Percentiles rank a stretch among this genome's conserved stretches.
Evolutionary conservation across 768 basidiomycete species (phyloP).

Genomic region (Tephrocybe sp.): DNA sequence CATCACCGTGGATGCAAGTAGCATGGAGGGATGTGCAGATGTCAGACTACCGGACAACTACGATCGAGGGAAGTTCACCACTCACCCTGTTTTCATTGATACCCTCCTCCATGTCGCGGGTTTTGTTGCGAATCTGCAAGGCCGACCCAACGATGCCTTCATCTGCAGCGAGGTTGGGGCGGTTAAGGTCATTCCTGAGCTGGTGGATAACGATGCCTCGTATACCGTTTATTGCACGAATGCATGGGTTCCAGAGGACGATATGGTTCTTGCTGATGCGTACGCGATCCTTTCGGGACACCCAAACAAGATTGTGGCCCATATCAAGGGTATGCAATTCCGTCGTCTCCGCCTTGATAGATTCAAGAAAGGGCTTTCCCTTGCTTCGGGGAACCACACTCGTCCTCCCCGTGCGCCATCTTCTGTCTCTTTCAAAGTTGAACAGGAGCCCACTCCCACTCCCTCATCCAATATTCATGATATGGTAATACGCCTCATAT

Average conservation of each 20-base stretch:
- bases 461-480: constrained; percentile 20
- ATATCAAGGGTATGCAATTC: constrained; percentile 57
- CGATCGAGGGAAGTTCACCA: constrained; percentile 32
- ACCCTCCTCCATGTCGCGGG: constrained; percentile 69
- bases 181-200: constrained; percentile 43
- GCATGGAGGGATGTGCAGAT: constrained; percentile 50
- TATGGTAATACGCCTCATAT: constrained; percentile 35
- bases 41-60: constrained; percentile 38
- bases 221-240: constrained; percentile 55
- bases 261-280: constrained; percentile 48
- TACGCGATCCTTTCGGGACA: constrained; percentile 43
- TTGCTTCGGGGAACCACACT: constrained; percentile 24
- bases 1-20: constrained; percentile 45
- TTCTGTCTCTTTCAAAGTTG: constrained; percentile 1
- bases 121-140: constrained; percentile 62
- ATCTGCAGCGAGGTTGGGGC: constrained; percentile 58
- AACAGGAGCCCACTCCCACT: background rate
- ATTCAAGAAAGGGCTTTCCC: constrained; percentile 44
- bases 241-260: constrained; percentile 40
- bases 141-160: constrained; percentile 48
- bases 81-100: constrained; percentile 61
- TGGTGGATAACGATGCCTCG: constrained; percentile 35
- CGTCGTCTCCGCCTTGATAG: constrained; percentile 49
- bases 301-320: constrained; percentile 46
- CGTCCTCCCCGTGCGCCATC: background rate